Evolutionary conservation across 805 yeast genomes (phyloP).

Genomic region (Trichomonascus vanleenenianus): DNA sequence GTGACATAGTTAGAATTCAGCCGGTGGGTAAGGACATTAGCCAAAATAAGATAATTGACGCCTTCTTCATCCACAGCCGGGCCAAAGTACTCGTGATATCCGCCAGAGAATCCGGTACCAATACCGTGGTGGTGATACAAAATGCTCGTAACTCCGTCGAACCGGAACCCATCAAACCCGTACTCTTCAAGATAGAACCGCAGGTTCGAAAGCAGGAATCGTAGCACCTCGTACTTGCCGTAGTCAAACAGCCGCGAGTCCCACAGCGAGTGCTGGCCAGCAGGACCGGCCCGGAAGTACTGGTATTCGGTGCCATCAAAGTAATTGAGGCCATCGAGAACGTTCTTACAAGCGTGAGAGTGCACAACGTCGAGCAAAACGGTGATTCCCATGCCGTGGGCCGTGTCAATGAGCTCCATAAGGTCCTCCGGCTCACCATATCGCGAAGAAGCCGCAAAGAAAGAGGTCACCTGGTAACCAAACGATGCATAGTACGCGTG

Average conservation of each 20-base stretch:
- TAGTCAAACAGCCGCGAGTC: conserved; percentile 93
- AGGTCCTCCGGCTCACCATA: conserved; percentile 94
- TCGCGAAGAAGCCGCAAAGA: conserved; percentile 83
- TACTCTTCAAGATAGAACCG: conserved; percentile 77
- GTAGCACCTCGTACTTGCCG: conserved; percentile 81
- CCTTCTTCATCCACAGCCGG: conserved; percentile 83
- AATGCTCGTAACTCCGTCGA: conserved; percentile 96
- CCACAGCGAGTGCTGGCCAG: conserved; percentile 89
- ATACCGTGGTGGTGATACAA: conserved; percentile 87
- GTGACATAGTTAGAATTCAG: conserved; percentile 53
- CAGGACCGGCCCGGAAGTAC: conserved; percentile 85
- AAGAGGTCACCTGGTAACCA: conserved; percentile 94
- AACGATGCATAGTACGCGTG: conserved; percentile 97
- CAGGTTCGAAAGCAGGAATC: conserved; percentile 78
- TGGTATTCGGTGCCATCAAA: conserved; percentile 96
- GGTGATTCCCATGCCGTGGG: conserved; percentile 79
- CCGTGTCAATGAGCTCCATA: conserved; percentile 82
- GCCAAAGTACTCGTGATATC: conserved; percentile 83
- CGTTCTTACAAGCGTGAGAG: conserved; percentile 92
- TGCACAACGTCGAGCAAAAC: conserved; percentile 91
- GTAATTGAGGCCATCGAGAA: conserved; percentile 83
- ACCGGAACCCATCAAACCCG: conserved; percentile 89
- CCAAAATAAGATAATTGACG: conserved; percentile 76
- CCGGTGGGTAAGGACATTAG: conserved; percentile 66
- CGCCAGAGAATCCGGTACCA: conserved; percentile 82